Conservation (phyloP, 805 yeast species). For the Torulaspora quercuum region DNA sequence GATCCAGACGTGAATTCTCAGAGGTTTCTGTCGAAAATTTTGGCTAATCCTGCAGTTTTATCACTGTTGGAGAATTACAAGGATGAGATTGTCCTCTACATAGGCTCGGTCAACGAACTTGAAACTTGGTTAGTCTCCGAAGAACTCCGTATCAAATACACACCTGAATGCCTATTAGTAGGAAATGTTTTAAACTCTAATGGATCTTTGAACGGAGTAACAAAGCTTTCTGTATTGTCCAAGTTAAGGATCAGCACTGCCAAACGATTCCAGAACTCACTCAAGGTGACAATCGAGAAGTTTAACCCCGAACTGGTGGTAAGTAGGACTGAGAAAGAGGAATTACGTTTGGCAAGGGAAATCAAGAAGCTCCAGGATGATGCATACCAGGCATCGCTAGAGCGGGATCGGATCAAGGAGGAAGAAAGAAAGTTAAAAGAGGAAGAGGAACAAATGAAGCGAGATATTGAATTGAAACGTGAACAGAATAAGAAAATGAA, state of each 20-base stretch:
- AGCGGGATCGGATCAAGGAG: slow-evolving; percentile 54
- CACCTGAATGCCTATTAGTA: slow-evolving; percentile 54
- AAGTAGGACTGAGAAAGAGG: slow-evolving; percentile 59
- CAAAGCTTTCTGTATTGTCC: slow-evolving; percentile 37
- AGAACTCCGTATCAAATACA: slow-evolving; percentile 47
- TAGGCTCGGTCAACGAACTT: slow-evolving; percentile 59
- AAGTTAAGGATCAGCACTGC: slow-evolving; percentile 32
- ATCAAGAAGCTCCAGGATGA: slow-evolving; percentile 62
- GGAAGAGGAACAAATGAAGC: slow-evolving; percentile 11
- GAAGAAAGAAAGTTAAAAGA: slow-evolving; percentile 38
- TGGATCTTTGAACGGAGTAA: slow-evolving; percentile 30
- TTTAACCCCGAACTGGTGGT: slow-evolving; percentile 59
- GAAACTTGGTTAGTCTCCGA: slow-evolving; percentile 67
- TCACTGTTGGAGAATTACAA: slow-evolving; percentile 35
- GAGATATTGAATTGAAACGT: slow-evolving; percentile 9
- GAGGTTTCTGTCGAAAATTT: slow-evolving; percentile 43
- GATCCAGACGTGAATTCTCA: slow-evolving; percentile 34
- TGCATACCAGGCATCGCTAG: slow-evolving; percentile 60
- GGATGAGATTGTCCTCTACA: slow-evolving; percentile 54
- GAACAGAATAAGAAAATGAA: slow-evolving; percentile 18
- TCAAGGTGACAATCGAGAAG: slow-evolving; percentile 45
- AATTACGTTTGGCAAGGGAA: slow-evolving; percentile 53
- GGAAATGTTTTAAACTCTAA: slow-evolving; percentile 54
- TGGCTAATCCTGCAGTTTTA: slow-evolving; percentile 46
- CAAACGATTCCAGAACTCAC: slow-evolving; percentile 37